Conservation (phyloP, 2,329 filamentous ascomycete species). For the Cordyceps fumosorosea region DNA sequence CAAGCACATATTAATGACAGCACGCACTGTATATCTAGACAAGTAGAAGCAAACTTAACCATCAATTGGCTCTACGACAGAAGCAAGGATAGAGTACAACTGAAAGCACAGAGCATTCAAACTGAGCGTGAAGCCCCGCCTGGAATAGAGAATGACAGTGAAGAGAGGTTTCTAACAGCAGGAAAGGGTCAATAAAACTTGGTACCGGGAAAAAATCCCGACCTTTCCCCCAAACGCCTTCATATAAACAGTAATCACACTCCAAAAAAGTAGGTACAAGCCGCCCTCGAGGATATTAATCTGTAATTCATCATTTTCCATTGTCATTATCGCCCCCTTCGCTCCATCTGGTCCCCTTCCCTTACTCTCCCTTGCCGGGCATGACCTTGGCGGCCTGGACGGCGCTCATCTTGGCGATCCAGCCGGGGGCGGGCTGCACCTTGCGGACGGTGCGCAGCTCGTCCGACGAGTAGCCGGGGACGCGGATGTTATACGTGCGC, state of each 20-base stretch:
- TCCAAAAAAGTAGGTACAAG: neutral
- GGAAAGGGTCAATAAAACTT: neutral
- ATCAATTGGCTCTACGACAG: no score
- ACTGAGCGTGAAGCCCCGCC: no score
- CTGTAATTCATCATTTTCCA: neutral
- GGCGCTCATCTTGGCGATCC: constrained; percentile 96
- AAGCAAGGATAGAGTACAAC: no score
- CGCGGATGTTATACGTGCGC: constrained; percentile 81
- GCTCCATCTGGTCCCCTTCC: no score
- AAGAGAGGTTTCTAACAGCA: no score
- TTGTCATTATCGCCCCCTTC: neutral
- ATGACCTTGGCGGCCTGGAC: constrained; percentile 88
- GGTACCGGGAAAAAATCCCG: neutral
- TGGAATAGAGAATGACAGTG: no score
- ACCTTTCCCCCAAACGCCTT: neutral
- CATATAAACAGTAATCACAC: neutral
- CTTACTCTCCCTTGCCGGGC: constrained; percentile 50
- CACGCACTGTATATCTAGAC: no score
- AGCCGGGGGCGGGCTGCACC: constrained; percentile 77
- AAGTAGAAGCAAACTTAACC: no score
- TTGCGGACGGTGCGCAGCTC: constrained; percentile 92
- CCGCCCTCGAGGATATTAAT: neutral
- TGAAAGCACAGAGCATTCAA: no score
- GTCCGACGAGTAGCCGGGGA: constrained; percentile 90
- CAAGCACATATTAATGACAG: no score